Evolutionary conservation across 768 basidiomycete species (phyloP).

Genomic region (Suillus fuscotomentosus): DNA sequence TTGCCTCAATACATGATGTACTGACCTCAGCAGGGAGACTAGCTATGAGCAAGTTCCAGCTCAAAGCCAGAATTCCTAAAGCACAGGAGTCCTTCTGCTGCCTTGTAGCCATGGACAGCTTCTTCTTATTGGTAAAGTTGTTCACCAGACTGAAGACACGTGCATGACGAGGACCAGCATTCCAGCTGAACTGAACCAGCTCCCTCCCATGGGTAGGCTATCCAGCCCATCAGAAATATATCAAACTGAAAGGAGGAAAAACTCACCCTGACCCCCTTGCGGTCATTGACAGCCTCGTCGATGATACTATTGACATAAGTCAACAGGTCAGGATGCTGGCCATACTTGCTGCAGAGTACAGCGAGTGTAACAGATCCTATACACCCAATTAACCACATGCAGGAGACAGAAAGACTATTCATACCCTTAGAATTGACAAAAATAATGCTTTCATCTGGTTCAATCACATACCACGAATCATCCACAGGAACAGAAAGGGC

Average conservation of each 20-base stretch:
- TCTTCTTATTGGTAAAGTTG: not conserved
- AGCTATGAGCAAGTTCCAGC: not conserved
- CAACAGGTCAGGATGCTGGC: not conserved
- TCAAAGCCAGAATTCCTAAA: not conserved
- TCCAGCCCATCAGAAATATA: not conserved
- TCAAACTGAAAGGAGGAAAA: not conserved
- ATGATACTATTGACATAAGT: not conserved
- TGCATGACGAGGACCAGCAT: not conserved
- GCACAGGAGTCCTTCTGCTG: not conserved
- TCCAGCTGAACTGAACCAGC: not conserved
- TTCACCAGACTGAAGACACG: slow-evolving; percentile 5
- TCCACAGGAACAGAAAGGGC: too few species aligned
- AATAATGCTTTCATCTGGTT: too few species aligned
- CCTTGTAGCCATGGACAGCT: not conserved
- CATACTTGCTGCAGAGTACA: not conserved
- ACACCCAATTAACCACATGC: not conserved
- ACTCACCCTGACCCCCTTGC: not conserved
- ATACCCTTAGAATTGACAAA: too few species aligned
- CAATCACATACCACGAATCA: too few species aligned
- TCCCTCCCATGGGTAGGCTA: not conserved
- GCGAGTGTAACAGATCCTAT: not conserved
- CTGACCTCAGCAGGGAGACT: not conserved
- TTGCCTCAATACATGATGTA: not conserved
- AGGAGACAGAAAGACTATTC: not conserved
- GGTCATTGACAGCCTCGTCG: not conserved